Evolutionary conservation across 805 yeast species (phyloP), one percentile per base, ranked within the genome.

Genomic region (Metschnikowia lunata): DNA sequence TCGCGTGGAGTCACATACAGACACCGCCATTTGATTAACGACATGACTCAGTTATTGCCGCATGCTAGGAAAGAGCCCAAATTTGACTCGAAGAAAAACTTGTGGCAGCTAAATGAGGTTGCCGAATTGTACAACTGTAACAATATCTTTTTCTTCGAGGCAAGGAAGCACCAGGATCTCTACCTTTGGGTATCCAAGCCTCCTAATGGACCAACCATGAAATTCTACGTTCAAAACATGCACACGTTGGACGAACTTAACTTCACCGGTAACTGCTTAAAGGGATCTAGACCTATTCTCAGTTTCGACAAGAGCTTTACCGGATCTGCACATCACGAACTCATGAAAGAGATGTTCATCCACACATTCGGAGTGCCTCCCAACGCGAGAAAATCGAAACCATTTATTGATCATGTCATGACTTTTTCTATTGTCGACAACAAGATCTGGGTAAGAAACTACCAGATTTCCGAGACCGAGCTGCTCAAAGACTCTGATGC

Each of bases 61-160:
- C 99, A 93, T 62, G 84, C 96, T 34, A 82, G 97, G 64, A 91
- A 90, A 62, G 99, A 93, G 69, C 95, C 97, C 49, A 93, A 93
- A 64, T 76, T 91, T 59, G 99, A 93, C 67, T 83, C 90, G 46
- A 93, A 93, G 69, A 87, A 90, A 63, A 87, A 88, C 64, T 75
- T 91, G 51, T 78, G 79, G 62, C 91, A 89, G 64, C 76, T 93
- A 48, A 93, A 93, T 61, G 99, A 93, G 71, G 85, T 90, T 49
- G 98, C 98, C 3, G 99, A 93, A 61, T 74, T 93, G 51, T 89
- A 91, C 78, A 93, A 93, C 75, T 93, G 99, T 76, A 93, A 93
- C 70, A 93, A 93, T 63, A 79, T 93, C 54, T 72, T 89, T 63
- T 93, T 85, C 64, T 93, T 93, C 63, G 99, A 93, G 68, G 88